Evolutionary conservation across 1,139 yeast species (phyloP).

Genomic region (Candida sp.): DNA sequence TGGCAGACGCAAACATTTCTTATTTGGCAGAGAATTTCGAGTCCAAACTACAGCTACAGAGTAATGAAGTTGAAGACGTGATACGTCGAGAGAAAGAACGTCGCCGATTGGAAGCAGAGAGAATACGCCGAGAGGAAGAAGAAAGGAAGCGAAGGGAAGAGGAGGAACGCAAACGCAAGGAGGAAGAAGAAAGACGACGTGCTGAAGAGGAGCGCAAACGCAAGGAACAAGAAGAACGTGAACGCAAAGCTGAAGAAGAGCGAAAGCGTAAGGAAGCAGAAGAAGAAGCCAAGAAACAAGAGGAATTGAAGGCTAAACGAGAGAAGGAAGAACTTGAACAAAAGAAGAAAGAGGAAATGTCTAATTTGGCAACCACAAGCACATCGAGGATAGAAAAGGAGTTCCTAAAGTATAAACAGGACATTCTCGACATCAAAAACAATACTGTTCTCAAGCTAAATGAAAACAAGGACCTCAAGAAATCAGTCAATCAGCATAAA

Average conservation of each 20-base stretch:
- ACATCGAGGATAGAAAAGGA: constrained; percentile 44
- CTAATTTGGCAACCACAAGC: constrained; percentile 32
- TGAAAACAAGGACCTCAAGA: constrained; percentile 45
- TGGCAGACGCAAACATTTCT: constrained; percentile 10
- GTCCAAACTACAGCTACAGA: constrained; percentile 17
- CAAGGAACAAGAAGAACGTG: constrained; percentile 15
- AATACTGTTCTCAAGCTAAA: constrained; percentile 56
- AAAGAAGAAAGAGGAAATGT: constrained; percentile 18
- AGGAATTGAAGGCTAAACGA: constrained; percentile 13
- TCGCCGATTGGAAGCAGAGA: constrained; percentile 17
- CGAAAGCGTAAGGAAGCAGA: constrained; percentile 18
- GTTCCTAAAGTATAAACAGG: constrained; percentile 55
- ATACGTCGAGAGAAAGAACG: constrained; percentile 22
- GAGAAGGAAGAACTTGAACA: constrained; percentile 16
- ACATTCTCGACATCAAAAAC: constrained; percentile 62
- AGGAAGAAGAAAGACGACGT: constrained; percentile 13
- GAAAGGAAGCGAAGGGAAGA: constrained; percentile 12
- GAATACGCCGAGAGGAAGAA: constrained; percentile 7
- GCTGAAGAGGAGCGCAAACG: constrained; percentile 18
- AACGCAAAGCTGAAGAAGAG: constrained; percentile 15
- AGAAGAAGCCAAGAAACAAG: constrained; percentile 13
- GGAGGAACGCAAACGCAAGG: constrained; percentile 13
- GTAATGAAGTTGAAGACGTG: constrained; percentile 19
- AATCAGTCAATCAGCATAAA: constrained; percentile 49
- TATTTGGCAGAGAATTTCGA: constrained; percentile 7